Base-by-base conservation (phyloP, 768 basidiomycete species). In the Clitopilus hobsonii region DNA sequence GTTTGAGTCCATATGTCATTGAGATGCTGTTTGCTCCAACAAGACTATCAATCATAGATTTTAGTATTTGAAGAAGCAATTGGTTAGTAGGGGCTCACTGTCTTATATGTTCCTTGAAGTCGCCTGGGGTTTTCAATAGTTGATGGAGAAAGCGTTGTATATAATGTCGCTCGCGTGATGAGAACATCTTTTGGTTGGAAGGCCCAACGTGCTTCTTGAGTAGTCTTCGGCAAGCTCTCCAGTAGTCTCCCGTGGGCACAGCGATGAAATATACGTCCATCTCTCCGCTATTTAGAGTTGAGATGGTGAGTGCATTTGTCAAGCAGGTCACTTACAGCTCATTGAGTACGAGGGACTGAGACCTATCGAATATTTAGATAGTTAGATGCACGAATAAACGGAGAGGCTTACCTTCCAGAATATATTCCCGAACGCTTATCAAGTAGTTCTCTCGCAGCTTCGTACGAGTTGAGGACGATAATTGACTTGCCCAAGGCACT, bases 181-280 rank as follows among this genome's bases (percentile, higher is more conserved):
- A 59, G 52, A 61, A 68, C 8, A 55, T 57, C 25, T 56, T 52
- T 5, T 57, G 53, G 3, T 60, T 60, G 10, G 22, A 49, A 2
- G 59, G 27, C 47, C 67, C 56, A 32, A 71, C 64, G 10, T 45
- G 41, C 41, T 45, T 45, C 8, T 55, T 65, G 62, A 68, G 69
- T 52, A 69, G 53, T 5, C 64, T 61, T 54, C 71, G 64, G 28
- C 65, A 65, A 27, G 67, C 29, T 36, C 66, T 65, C 71, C 73
- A 73, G 55, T 58, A 56, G 22, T 71, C 63, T 26, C 67, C 67
- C n/a, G n/a, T n/a, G n/a, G n/a, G n/a, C n/a, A n/a, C n/a, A n/a
- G n/a, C n/a, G n/a, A n/a, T n/a, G n/a, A n/a, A n/a, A n/a, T n/a
- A n/a, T n/a, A n/a, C n/a, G n/a, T n/a, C n/a, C n/a, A n/a, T n/a